Evolutionary conservation across 2,329 filamentous ascomycete genomes (phyloP).

Genomic region (Penicillium sp.): DNA sequence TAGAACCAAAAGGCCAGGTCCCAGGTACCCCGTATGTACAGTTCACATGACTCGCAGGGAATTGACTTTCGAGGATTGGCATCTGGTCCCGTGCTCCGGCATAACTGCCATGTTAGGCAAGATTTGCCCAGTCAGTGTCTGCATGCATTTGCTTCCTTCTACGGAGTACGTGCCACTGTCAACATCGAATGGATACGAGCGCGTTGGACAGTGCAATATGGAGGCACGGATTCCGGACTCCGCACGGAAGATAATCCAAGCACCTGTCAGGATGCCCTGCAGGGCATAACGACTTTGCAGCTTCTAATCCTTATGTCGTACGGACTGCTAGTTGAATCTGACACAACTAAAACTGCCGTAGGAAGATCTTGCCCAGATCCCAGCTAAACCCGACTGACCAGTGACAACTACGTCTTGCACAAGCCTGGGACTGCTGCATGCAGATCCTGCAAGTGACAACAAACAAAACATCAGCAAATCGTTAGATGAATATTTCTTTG

Average conservation of each 20-base stretch:
- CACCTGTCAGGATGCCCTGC: neutral
- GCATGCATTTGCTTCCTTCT: no score
- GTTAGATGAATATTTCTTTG: neutral
- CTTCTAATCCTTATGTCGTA: neutral
- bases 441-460: neutral
- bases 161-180: neutral
- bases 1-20: neutral
- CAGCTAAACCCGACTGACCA: neutral
- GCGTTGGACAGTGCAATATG: neutral
- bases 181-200: neutral
- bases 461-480: neutral
- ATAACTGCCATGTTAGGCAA: neutral
- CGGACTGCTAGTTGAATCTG: neutral
- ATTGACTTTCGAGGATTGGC: conserved; percentile 2
- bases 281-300: conserved; percentile 1
- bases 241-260: neutral
- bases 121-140: neutral
- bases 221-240: neutral
- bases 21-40: neutral
- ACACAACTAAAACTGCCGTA: neutral
- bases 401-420: neutral
- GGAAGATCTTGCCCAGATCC: neutral
- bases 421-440: neutral
- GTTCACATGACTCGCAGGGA: conserved; percentile 6
- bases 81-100: no score